phyloP scores from a whole-genome alignment of 805 yeast genomes.

The Kluyveromyces siamensis region DNA sequence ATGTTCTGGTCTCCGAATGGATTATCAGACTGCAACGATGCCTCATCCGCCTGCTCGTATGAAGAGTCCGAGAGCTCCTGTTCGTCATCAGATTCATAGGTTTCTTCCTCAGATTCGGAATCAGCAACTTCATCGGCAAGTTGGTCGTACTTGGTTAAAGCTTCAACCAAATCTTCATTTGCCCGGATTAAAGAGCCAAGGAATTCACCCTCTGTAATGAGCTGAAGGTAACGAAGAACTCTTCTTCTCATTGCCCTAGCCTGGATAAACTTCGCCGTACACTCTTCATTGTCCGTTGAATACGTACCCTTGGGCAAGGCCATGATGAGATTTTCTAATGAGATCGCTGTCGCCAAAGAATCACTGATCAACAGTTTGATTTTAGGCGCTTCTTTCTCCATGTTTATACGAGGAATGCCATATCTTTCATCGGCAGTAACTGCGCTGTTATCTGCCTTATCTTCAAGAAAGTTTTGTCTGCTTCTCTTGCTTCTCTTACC shows the following conservation, averaged over 20 bases:
- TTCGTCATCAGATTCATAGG: constrained; percentile 22
- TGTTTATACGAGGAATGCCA: constrained; percentile 58
- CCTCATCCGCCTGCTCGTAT: constrained; percentile 7
- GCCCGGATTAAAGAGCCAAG: constrained; percentile 83
- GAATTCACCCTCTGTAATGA: constrained; percentile 75
- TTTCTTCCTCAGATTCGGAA: constrained; percentile 31
- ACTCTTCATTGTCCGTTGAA: constrained; percentile 55
- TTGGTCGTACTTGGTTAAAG: constrained; percentile 61
- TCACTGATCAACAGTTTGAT: constrained; percentile 63
- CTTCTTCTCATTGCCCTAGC: constrained; percentile 70
- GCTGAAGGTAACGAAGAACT: constrained; percentile 73
- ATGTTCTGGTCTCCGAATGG: constrained; percentile 48
- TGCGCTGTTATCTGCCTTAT: constrained; percentile 40
- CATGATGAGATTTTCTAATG: constrained; percentile 51
- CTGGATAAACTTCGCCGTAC: constrained; percentile 60
- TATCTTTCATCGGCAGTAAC: constrained; percentile 27
- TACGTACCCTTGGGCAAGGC: constrained; percentile 37
- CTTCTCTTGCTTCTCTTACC: constrained; percentile 3
- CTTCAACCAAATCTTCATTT: constrained; percentile 78
- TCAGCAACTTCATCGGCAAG: constrained; percentile 35
- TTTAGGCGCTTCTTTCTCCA: constrained; percentile 63
- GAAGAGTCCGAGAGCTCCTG: constrained; percentile 13
- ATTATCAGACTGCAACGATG: constrained; percentile 26
- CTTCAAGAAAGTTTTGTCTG: constrained; percentile 36
- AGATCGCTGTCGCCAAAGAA: constrained; percentile 65